Evolutionary conservation across 2,329 filamentous ascomycete genomes (phyloP).

Genomic region (Colletotrichum caudatum): DNA sequence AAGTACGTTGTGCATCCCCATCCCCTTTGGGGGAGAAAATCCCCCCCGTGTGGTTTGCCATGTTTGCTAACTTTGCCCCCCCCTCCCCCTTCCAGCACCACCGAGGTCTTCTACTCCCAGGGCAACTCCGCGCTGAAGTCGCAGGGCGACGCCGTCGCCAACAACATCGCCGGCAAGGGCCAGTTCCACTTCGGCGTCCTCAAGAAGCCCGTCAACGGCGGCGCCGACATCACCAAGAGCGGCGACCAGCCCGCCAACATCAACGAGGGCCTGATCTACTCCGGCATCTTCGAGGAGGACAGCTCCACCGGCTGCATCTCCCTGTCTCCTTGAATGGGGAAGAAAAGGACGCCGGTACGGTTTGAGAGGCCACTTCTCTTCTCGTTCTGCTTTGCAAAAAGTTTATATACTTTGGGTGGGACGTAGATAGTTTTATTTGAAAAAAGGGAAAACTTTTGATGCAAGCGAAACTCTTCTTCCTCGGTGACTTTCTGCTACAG

Average conservation of each 20-base stretch:
- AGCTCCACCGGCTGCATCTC: constrained; percentile 47
- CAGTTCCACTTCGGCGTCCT: constrained; percentile 73
- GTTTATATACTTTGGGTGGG: constrained; percentile 23
- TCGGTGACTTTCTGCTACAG: background rate
- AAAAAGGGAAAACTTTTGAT: constrained; percentile 16
- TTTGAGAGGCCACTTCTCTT: constrained; percentile 7
- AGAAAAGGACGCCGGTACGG: background rate
- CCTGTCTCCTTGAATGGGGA: constrained; percentile 13
- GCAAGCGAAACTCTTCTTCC: background rate
- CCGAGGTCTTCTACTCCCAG: constrained; percentile 68
- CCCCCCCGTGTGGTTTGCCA: too few species aligned
- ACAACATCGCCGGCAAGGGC: constrained; percentile 67
- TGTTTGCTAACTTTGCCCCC: background rate
- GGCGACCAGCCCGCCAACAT: constrained; percentile 62
- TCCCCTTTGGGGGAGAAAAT: too few species aligned
- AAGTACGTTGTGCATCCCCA: constrained; percentile 56
- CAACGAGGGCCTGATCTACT: constrained; percentile 65
- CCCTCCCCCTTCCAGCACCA: constrained; percentile 55
- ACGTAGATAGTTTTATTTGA: background rate
- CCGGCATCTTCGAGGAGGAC: constrained; percentile 66
- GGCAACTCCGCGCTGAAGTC: constrained; percentile 58
- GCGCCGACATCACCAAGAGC: constrained; percentile 58
- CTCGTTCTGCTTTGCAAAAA: background rate
- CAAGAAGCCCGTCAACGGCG: constrained; percentile 67
- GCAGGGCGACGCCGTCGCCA: constrained; percentile 59